These are phyloP conservation scores for Tilletia setariae DNA, from an alignment of 1,284 basidiomycete genomes.

Conservation along the genomic window DNA sequence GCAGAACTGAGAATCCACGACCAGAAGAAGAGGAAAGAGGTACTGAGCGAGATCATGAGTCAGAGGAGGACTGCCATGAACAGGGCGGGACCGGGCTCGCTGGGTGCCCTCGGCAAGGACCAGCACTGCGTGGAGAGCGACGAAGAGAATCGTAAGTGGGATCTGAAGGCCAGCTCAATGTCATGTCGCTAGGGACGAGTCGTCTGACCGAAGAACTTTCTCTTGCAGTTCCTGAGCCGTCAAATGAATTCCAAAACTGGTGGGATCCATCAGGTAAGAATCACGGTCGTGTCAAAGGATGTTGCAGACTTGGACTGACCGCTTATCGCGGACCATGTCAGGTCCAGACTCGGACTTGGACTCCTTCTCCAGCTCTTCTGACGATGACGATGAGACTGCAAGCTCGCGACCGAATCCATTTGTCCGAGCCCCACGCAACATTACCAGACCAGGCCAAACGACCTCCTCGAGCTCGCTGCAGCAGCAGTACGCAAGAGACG, in stretches of 20 bases:
- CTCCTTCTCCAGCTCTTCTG: background rate
- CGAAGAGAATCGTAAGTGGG: slow-evolving; percentile 15
- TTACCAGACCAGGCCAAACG: background rate
- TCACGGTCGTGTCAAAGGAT: background rate
- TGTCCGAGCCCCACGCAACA: background rate
- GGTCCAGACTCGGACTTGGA: slow-evolving; percentile 9
- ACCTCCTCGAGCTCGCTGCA: background rate
- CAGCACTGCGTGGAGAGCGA: slow-evolving; percentile 12
- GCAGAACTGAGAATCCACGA: slow-evolving; percentile 77
- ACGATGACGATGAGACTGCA: background rate
- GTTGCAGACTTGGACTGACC: background rate
- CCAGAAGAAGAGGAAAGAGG: slow-evolving; percentile 40
- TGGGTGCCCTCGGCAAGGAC: slow-evolving; percentile 2
- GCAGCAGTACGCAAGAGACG: background rate
- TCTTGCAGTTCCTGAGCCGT: background rate
- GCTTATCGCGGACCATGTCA: background rate
- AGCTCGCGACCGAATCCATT: background rate
- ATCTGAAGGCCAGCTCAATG: background rate
- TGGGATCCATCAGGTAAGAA: slow-evolving; percentile 5
- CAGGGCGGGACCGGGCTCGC: background rate
- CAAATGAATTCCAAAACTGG: slow-evolving; percentile 2
- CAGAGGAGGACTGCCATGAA: slow-evolving; percentile 14
- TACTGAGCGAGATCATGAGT: slow-evolving; percentile 17
- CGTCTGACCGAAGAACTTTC: background rate
- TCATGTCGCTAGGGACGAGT: background rate